Base-by-base conservation (phyloP, 345 rosid genomes). In the Brassica carinata region DNA sequence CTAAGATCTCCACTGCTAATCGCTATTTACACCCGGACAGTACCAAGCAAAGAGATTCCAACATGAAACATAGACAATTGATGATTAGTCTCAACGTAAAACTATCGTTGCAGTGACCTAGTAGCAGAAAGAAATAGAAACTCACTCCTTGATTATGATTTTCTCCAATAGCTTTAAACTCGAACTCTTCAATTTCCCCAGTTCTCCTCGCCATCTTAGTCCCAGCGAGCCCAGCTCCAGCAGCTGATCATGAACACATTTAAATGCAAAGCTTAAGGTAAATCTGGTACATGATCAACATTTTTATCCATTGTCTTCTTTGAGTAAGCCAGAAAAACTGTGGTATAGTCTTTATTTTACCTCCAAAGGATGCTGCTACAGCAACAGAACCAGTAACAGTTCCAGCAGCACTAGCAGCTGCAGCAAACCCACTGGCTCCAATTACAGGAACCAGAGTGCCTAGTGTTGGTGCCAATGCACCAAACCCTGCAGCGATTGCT, bases 331-430 rank as follows among this genome's bases (percentile, higher is more conserved):
- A 53, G 58, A 45, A 61, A 73, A 31, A 73, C 0, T 67, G 18
- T 15, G 70, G 26, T 63, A 18, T 26, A 45, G 4, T 43, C 9
- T 53, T 40, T 33, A 71, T 10, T 64, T 85, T 84, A 96, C 98
- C 99, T 93, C 99, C 99, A 86, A 95, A 95, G 64, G 99, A 95
- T 64, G 98, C 99, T 55, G 97, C 98, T 79, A 95, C 99, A 70
- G 99, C 98, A 89, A 93, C 96, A 81, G 99, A 95, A 65, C 99
- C 98, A 85, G 90, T 90, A 67, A 89, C 91, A 74, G 91, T 87
- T 88, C 99, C 99, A 13, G 98, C 96, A 85, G 96, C 96, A 78
- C 87, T 94, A 15, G 99, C 99, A 80, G 89, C 99, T 67, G 99
- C 99, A 75, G 99, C 97, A 84, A 95, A 95, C 72, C 99, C 99